Base-by-base conservation (phyloP, 2,329 filamentous ascomycete genomes). In the Dryadomyces quercivorus region DNA sequence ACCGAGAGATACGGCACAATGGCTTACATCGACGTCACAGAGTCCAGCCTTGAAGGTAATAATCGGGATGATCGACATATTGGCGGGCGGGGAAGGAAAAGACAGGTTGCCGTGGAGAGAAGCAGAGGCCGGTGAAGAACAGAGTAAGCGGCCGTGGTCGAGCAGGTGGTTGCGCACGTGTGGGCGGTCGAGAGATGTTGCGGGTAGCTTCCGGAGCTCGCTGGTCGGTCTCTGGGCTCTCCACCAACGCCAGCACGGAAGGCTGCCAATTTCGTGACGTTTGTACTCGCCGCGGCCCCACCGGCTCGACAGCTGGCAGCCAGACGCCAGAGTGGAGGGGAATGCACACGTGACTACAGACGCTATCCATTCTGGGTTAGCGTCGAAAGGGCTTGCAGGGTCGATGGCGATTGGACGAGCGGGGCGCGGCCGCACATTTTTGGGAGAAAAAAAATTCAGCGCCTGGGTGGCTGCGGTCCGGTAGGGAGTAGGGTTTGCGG, bases 1-100 rank as follows among this genome's bases (percentile, higher is more conserved):
- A 22, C 36, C 16, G 16, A 22, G 43, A 44, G n/a, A n/a, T n/a
- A 43, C 10, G 51, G 31, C 8, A 13, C 47, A 56, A 21, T 5
- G 34, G 10, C 85, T 66, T 73, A 95, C 90, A 68, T 91, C 84
- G 58, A 92, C 69, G 53, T 93, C 84, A 72, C 92, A 97, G 69
- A 81, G 81, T 69, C 92, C 92, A 60, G 92, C 92, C 78, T 95
- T 96, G 80, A 97, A 97, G 16, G 90, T 95, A 68, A 97, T 91
- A 66, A 95, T 80, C 36, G 92, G 90, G 61, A 78, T 69, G 70
- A 88, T 83, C 59, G 91, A 88, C 90, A 95, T 96, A 60, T 21
- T 57, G 58, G 38, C 36, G 26, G 16, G 18, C 26, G 15, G 26
- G 26, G n/a, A 9, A 18, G 22, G 34, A 21, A 9, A 10, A 26